These are phyloP conservation scores for Moesziomyces parantarcticus DNA, from an alignment of 1,284 basidiomycete species.

Conservation along the genomic window DNA sequence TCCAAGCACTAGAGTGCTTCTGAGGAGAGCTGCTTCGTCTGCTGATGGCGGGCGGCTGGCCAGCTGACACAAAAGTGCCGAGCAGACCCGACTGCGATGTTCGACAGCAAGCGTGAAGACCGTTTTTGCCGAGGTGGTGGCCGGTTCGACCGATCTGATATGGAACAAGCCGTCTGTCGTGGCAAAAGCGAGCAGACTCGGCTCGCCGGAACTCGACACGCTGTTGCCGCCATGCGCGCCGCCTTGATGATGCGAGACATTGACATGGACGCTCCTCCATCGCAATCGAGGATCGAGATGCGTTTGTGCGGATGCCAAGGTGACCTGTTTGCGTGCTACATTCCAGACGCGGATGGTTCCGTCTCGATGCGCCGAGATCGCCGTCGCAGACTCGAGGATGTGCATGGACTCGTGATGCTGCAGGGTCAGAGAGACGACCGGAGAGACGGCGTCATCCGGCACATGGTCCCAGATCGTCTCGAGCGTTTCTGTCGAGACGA, in stretches of 20 bases:
- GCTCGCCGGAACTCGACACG: background rate
- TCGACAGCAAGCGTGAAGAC: constrained; percentile 30
- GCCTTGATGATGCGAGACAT: background rate
- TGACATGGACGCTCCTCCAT: constrained; percentile 20
- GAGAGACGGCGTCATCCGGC: constrained; percentile 3
- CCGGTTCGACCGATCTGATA: constrained; percentile 22
- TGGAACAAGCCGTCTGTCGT: constrained; percentile 34
- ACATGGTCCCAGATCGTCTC: constrained; percentile 26
- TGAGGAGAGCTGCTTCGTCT: constrained; percentile 27
- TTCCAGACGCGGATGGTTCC: constrained; percentile 39
- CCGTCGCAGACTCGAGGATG: constrained; percentile 22
- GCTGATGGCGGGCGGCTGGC: constrained; percentile 16
- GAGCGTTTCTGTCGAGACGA: constrained; percentile 63
- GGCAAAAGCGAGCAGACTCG: constrained; percentile 25
- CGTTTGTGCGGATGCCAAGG: constrained; percentile 10
- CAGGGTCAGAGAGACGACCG: constrained; percentile 25
- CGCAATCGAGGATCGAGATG: constrained; percentile 33
- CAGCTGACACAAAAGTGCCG: constrained; percentile 32
- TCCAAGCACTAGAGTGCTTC: constrained; percentile 39
- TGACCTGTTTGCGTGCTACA: constrained; percentile 15
- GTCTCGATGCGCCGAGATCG: constrained; percentile 44
- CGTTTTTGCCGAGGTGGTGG: constrained; percentile 18
- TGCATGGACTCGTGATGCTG: constrained; percentile 36
- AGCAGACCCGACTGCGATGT: constrained; percentile 25
- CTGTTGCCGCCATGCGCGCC: background rate